Evolutionary conservation across 208 protist species (phyloP), one percentile per base, ranked within the genome.

Genomic region (Crithidia brevicula): DNA sequence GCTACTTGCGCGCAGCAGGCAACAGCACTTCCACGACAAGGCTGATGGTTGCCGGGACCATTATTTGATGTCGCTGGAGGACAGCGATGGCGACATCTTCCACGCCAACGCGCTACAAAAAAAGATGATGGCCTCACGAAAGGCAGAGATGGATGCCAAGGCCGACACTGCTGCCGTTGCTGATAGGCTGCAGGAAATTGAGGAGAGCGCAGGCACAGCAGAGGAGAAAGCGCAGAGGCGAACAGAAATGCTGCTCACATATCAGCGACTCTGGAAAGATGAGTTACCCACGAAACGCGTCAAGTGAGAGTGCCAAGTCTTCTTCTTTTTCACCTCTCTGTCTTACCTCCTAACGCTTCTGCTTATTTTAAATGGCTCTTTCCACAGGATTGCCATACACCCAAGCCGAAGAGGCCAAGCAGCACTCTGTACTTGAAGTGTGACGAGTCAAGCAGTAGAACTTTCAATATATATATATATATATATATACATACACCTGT

Each of bases 41-140:
- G 64, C 64, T 18, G 54, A 76, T 22, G 66, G 74, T 7, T 65
- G 59, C 36, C 46, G 47, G 1, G 68, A 85, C 33, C 66, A 72
- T 46, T 85, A 85, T 59, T 45, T 85, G 58, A 69, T 85, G 49
- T 56, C 80, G 0, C 58, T 85, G 25, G 80, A 85, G 47, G 80
- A 85, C 66, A 85, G 80, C 52, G 75, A 81, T 34, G 58, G 60
- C 23, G 80, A 85, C 38, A 50, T 85, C n/a, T 58, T 74, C 11
- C 33, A 74, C 51, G 15, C 68, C 51, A 62, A 62, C 45, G 22
- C 28, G 11, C 60, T 74, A 8, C 51, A 61, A 28, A 65, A 59
- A 40, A 65, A 59, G 22, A 73, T 73, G 58, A 25, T 15, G 3
- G 47, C 50, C 6, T 18, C 67, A 13, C 67, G 67, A 20, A 62